Percentiles rank a stretch among this genome's conserved stretches.
Conservation (phyloP, 73 alveolate species). For the Diophrys appendiculata region DNA sequence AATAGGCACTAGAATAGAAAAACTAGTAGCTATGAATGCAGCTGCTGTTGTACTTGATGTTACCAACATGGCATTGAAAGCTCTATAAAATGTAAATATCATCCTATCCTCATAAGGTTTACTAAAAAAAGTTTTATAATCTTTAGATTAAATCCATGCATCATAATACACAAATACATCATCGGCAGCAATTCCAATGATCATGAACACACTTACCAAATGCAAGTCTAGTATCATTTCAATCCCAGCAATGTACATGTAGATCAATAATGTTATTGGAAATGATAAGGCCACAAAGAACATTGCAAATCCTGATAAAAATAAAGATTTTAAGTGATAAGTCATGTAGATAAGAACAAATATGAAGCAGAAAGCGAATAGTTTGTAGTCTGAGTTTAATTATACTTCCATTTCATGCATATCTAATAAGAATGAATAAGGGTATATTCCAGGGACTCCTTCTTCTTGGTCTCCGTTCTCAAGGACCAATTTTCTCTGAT, state of each 20-base stretch:
- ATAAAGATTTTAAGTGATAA: conserved; percentile 16
- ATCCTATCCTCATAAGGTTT: too few relatives aligned
- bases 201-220: conserved; percentile 40
- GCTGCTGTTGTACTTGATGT: conserved; percentile 7
- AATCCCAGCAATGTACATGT: conserved; percentile 27
- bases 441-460: not conserved
- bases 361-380: not conserved
- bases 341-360: conserved; percentile 22
- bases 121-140: too few relatives aligned
- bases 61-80: conserved; percentile 1
- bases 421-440: not conserved
- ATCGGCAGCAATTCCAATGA: conserved; percentile 60
- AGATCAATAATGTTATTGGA: conserved; percentile 44
- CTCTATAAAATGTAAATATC: conserved; percentile 16
- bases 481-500: too few relatives aligned
- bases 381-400: not conserved
- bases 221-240: conserved; percentile 36
- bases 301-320: conserved; percentile 24
- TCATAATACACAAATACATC: conserved; percentile 50
- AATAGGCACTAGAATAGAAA: conserved; percentile 27
- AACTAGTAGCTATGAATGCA: conserved; percentile 20
- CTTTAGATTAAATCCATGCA: conserved; percentile 20
- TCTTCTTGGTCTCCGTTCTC: too few relatives aligned
- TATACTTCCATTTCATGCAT: not conserved
- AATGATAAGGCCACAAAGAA: conserved; percentile 14